Conservation (phyloP, 164 flowering plant species). For the Magnolia sinica region DNA sequence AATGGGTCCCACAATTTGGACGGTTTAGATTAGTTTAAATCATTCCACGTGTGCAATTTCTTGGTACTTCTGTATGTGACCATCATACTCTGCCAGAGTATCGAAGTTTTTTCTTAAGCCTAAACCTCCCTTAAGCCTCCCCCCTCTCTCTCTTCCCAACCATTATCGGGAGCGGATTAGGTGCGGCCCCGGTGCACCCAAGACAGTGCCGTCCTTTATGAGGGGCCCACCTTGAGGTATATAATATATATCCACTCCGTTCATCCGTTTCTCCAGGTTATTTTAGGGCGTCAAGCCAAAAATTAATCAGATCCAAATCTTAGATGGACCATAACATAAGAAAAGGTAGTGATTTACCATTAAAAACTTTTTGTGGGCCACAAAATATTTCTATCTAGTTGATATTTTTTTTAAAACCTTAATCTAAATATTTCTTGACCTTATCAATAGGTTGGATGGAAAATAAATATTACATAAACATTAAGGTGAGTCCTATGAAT, state of each 20-base stretch:
- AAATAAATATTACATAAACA: too few relatives aligned
- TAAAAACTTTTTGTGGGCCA: not conserved
- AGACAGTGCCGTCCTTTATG: not conserved
- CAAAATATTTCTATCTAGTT: not conserved
- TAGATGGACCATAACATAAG: not conserved
- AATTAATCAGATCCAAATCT: not conserved
- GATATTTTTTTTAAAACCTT: not conserved
- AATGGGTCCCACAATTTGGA: too few relatives aligned
- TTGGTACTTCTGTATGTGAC: too few relatives aligned
- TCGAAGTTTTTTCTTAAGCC: too few relatives aligned
- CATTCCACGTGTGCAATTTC: too few relatives aligned
- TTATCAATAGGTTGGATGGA: too few relatives aligned
- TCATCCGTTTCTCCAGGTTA: not conserved
- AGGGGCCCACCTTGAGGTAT: not conserved
- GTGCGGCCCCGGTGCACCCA: not conserved
- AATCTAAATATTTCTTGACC: too few relatives aligned
- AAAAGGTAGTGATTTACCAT: not conserved
- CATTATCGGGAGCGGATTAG: not conserved
- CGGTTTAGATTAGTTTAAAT: too few relatives aligned
- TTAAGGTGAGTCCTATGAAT: too few relatives aligned
- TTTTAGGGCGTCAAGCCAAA: not conserved
- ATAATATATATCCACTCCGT: not conserved
- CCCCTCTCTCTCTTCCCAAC: conserved; percentile 16
- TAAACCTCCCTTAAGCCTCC: conserved; percentile 55
- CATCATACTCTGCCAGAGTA: too few relatives aligned